A percentile compares a stretch with the other conserved stretches of the same genome.
Evolutionary conservation across 2,329 filamentous ascomycete genomes (phyloP).

Genomic region (Neonectria ditissima): DNA sequence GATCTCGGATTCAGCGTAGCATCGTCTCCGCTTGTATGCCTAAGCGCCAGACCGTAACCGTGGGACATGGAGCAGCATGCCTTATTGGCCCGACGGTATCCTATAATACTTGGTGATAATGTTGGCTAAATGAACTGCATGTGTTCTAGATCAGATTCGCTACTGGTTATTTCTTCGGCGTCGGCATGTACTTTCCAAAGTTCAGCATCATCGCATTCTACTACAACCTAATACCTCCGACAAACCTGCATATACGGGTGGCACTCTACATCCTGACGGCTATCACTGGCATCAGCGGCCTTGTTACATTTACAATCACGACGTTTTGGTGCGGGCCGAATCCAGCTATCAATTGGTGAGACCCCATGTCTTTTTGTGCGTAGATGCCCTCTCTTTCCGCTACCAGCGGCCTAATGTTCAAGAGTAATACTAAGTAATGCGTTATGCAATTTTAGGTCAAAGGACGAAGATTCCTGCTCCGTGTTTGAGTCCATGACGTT

Average conservation of each 20-base stretch:
- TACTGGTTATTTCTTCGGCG: conserved; percentile 41
- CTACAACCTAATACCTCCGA: conserved; percentile 36
- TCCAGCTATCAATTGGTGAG: conserved; percentile 38
- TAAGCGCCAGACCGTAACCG: neutral
- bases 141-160: conserved; percentile 31
- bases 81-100: neutral
- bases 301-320: conserved; percentile 30
- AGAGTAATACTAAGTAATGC: neutral
- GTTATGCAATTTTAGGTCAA: neutral
- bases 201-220: conserved; percentile 43
- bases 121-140: neutral
- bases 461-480: conserved; percentile 18
- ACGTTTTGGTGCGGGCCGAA: conserved; percentile 43
- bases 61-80: neutral
- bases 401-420: neutral
- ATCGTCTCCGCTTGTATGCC: neutral
- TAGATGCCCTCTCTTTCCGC: neutral
- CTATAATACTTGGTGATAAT: neutral
- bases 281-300: conserved; percentile 24
- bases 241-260: conserved; percentile 32
- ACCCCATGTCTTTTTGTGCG: neutral
- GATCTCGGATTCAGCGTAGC: neutral
- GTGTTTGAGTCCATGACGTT: conserved; percentile 33
- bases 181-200: conserved; percentile 42
- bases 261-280: conserved; percentile 28